phyloP scores from a whole-genome alignment of 2,329 filamentous ascomycete genomes.

The Colletotrichum salicis region DNA sequence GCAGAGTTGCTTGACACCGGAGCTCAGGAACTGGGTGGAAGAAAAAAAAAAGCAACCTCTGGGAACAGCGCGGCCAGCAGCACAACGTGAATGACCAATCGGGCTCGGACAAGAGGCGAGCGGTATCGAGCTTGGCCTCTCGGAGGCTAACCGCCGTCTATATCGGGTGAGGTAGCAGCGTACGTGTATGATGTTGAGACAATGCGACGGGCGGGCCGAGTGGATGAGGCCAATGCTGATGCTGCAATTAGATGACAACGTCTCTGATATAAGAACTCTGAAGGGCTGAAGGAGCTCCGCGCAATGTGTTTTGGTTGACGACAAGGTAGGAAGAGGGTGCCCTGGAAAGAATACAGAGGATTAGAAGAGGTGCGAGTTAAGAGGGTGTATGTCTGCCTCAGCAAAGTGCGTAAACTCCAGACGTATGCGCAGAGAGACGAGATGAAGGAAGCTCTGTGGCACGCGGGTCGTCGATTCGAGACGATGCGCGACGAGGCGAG shows the following conservation, averaged over 20 bases:
- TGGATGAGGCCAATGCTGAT: neutral
- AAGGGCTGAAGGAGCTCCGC: neutral
- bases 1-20: neutral
- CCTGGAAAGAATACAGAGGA: neutral
- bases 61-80: neutral
- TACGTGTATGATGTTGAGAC: conserved; percentile 19
- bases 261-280: neutral
- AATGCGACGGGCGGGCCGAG: neutral
- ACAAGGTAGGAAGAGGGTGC: neutral
- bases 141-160: conserved; percentile 10
- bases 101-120: neutral
- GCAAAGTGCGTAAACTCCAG: neutral
- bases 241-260: neutral
- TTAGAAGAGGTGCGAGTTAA: neutral
- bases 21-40: neutral
- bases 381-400: neutral
- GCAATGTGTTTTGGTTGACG: neutral
- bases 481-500: neutral
- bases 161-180: conserved; percentile 6
- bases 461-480: conserved; percentile 15
- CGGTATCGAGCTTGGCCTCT: neutral
- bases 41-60: conserved; percentile 23
- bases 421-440: neutral
- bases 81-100: conserved; percentile 3
- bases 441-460: conserved; percentile 5